Evolutionary conservation across 305 asterid species (phyloP), one percentile per base, ranked within the genome.

Genomic region (Solanum chacoense): DNA sequence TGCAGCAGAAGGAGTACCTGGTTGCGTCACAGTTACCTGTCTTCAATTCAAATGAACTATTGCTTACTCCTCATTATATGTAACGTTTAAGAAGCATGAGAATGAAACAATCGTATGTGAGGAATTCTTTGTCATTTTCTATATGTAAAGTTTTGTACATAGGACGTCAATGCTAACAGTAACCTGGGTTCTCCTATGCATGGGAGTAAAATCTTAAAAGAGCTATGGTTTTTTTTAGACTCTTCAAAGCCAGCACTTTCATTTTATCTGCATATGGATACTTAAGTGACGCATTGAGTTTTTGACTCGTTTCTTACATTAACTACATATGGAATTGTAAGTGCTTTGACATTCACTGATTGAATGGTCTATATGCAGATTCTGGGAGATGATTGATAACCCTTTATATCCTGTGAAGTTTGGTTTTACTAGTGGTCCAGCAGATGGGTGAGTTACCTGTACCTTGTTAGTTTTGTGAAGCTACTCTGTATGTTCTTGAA

Each of bases 381-480:
- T 96, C 92, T 96, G 98, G 99, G 88, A 78, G 91, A 92, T 95
- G 16, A 92, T 94, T 89, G 89, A 95, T 84, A 93, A 95, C 89
- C 99, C 98, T 88, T 89, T 96, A 31, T 42, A 88, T 89, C 98
- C 98, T 45, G 96, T 93, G 92, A 96, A 96, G 96, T 93, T 95
- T 93, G 90, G 90, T 89, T 90, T 95, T 84, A 85, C 98, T 86
- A 93, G 88, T 90, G 90, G 91, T 92, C 97, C 99, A 90, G 42
- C 96, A 26, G 97, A 96, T 65, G 98, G 98, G 99, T 98, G 91
- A 93, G 97, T 45, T 45, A 45, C 7, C 20, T 45, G 59, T 45
- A 45, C 59, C 59, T 45, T 45, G 59, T 45, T 45, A 45, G 59
- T 88, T 65, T 78, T 78, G 12, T 78, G 63, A 78, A 78, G 65